phyloP scores from a whole-genome alignment of 306 rosid genomes.

The Geum urbanum region DNA sequence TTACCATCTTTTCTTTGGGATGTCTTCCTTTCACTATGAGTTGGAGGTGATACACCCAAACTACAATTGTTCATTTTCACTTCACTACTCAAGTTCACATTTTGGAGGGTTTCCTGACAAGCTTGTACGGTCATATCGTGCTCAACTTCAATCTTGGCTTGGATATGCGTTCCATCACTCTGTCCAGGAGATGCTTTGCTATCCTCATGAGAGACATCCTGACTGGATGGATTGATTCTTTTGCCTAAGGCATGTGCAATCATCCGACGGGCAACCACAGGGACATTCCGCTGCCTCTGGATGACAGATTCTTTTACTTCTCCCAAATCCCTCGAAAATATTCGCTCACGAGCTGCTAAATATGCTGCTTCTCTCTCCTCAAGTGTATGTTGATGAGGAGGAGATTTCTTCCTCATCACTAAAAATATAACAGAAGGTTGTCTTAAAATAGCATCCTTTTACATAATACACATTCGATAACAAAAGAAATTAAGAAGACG shows the following conservation, averaged over 20 bases:
- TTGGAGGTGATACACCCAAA: constrained; percentile 23
- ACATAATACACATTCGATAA: background rate
- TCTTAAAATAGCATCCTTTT: constrained; percentile 9
- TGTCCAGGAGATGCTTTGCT: constrained; percentile 30
- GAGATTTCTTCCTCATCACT: constrained; percentile 37
- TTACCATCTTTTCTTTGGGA: constrained; percentile 34
- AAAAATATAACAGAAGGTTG: constrained; percentile 23
- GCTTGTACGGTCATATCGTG: constrained; percentile 23
- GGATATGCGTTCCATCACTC: constrained; percentile 30
- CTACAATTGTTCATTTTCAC: constrained; percentile 25
- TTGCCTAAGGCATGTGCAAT: constrained; percentile 95
- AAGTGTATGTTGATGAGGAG: constrained; percentile 53
- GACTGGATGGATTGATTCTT: constrained; percentile 50
- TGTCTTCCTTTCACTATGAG: constrained; percentile 30
- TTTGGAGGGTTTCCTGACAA: constrained; percentile 30
- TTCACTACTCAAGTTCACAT: constrained; percentile 26
- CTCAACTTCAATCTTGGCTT: constrained; percentile 29
- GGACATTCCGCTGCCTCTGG: constrained; percentile 66
- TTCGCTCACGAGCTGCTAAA: constrained; percentile 83
- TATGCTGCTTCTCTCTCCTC: constrained; percentile 87
- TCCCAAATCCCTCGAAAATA: constrained; percentile 57
- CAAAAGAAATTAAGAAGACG: background rate
- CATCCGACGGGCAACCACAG: constrained; percentile 94
- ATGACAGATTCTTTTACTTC: constrained; percentile 47
- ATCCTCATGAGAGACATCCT: constrained; percentile 28